Base-by-base conservation (phyloP, 495 filamentous ascomycete species). In the Staphylotrichum longicolle region DNA sequence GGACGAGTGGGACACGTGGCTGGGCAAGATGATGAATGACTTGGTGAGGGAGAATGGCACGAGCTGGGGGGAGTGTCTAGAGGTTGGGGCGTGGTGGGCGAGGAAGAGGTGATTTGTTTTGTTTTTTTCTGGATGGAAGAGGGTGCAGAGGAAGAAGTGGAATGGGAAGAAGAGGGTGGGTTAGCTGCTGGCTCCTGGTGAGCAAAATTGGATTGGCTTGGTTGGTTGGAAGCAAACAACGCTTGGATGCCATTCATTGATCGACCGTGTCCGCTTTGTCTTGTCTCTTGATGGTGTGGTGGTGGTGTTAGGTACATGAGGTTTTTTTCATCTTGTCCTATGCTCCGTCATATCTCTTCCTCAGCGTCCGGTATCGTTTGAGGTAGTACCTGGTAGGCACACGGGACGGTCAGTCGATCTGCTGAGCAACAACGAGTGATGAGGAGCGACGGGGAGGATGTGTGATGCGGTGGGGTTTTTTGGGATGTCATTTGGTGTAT, bases 61-160 rank as follows among this genome's bases (percentile, higher is more conserved):
- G 32, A 83, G 85, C 40, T 90, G 85, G 77, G 91, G 93, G 46
- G 93, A 98, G 75, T 95, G 91, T 73, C 75, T 98, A 48, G 93
- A 97, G 79, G 83, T 94, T 59, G 93, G 92, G 55, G 92, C 90
- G n/a, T 96, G 91, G 91, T 95, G 91, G 88, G 92, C 90, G 32
- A 65, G 32, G 54, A 61, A 58, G 58, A 48, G 47, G 41, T 65
- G 57, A 61, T 52, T 52, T 57, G 5, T 46, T 48, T 52, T 47
- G 39, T 41, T 44, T 46, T 52, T 32, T 50, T 50, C 33, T 40
- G 4, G 50, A 49, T 57, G 27, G 30, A 27, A n/a, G 20, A 3
- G 44, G 44, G 6, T 58, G 30, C 2, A 3, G 15, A 14, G 8
- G 10, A 5, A 27, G 48, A 7, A 34, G 27, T 3, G 7, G 27